These are phyloP conservation scores for Hymenoscyphus infarciens DNA, from an alignment of 2,329 filamentous ascomycete genomes.

Conservation along the genomic window DNA sequence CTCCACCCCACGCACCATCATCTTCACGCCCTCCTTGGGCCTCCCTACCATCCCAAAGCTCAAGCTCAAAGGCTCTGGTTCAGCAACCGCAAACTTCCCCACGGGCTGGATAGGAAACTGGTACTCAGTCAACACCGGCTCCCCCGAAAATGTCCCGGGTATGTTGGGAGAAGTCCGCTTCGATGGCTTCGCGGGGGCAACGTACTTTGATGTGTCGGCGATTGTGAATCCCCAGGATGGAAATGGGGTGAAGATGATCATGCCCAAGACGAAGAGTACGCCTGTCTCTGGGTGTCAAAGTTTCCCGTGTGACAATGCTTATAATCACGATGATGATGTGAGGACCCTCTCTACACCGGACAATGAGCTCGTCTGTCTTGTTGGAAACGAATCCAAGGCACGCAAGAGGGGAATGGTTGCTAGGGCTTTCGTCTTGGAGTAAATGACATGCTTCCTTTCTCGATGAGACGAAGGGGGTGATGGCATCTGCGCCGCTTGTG, in stretches of 20 bases:
- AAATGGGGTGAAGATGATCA: constrained; percentile 53
- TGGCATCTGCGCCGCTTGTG: background rate
- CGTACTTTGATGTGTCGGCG: constrained; percentile 57
- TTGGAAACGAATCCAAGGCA: constrained; percentile 23
- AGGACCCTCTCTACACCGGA: constrained; percentile 52
- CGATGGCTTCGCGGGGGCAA: constrained; percentile 45
- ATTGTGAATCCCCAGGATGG: constrained; percentile 51
- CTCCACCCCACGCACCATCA: constrained; percentile 36
- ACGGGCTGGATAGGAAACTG: constrained; percentile 42
- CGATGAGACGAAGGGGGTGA: background rate
- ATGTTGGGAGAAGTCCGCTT: constrained; percentile 53
- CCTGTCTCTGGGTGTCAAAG: constrained; percentile 48
- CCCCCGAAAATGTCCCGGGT: constrained; percentile 39
- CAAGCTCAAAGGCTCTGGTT: constrained; percentile 23
- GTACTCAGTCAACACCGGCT: constrained; percentile 46
- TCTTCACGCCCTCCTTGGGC: constrained; percentile 31
- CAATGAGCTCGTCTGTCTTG: constrained; percentile 45
- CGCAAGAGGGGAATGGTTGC: background rate
- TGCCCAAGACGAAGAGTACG: constrained; percentile 38
- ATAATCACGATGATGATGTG: constrained; percentile 52
- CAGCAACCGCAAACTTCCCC: constrained; percentile 38
- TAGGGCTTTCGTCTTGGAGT: background rate
- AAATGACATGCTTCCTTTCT: background rate
- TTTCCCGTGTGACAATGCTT: constrained; percentile 52
- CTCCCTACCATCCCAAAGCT: constrained; percentile 20